Evolutionary conservation across 495 filamentous ascomycete genomes (phyloP), one percentile per base, ranked within the genome.

Genomic region (Oleoguttula mirabilis): DNA sequence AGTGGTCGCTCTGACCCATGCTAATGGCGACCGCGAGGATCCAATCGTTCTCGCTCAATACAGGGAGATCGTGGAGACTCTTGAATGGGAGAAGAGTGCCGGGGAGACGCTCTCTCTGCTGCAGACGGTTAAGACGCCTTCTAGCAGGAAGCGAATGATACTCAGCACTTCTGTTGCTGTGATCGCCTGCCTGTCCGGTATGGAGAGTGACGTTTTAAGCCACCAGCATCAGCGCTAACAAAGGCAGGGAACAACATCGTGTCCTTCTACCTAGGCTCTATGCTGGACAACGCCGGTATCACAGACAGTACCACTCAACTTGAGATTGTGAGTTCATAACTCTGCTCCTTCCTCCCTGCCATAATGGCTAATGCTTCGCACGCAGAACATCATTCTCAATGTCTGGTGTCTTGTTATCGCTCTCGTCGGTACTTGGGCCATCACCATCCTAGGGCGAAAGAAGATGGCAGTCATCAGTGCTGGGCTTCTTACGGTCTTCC

Each of bases 31-130:
- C 52, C 49, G 36, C 21, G 56, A 75, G 17, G 60, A 75, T 58
- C 66, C 71, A 23, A 66, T 74, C 21, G 74, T 78, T 16, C 68
- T 74, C 51, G 71, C 69, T 47, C 73, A 79, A 56, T 77, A 61
- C 64, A 35, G 17, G 4, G 60, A 63, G 35, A 60, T 63, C 27
- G 40, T 43, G 12, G 45, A 44, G 14, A 57, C 59, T 14, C 43
- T 55, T 4, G 41, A 60, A 23, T 33, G 55, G 8, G 61, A 64
- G 39, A 31, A 47, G 0, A 36, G 36, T 14, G 41, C 41, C 31
- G 41, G 39, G 14, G 61, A 45, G 38, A 58, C 60, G 37, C 39
- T 55, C 38, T 38, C 51, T n/a, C n/a, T n/a, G 16, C 56, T 63
- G 54, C 39, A 48, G 45, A 32, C 36, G 11, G 41, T 60, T 39